Evolutionary conservation across 495 filamentous ascomycete species (phyloP), one percentile per base, ranked within the genome.

Genomic region (Glutinoglossum americanum): DNA sequence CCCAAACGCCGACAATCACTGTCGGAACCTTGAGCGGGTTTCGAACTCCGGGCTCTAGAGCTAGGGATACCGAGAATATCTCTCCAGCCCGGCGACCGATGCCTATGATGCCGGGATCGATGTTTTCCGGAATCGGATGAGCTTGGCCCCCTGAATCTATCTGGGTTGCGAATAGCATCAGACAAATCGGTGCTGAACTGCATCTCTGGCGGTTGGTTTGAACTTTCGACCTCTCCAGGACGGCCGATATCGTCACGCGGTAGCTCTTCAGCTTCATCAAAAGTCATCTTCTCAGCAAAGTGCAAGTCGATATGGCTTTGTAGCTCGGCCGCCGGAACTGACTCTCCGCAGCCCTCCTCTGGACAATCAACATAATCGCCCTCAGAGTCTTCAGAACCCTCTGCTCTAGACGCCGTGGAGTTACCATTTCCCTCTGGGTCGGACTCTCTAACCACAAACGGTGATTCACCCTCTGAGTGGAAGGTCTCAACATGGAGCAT

Each of bases 301-400:
- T 94, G 88, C 53, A 89, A 69, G 64, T 89, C 83, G 39, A 88
- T 68, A 65, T 93, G 88, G 35, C 74, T 78, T 26, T 83, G 76
- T 35, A 92, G 67, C 60, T 87, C 80, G 1, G 69, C 64, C 15
- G 76, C 65, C 30, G 76, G 68, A 48, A 90, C 67, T 19, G 73
- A 65, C 63, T 94, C 85, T 23, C 81, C 83, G 66, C 87, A 94
- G n/a, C 76, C 77, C 13, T 79, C 73, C 9, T 78, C 70, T 0
- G 83, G 79, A 62, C 89, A 94, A 53, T 80, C 72, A 45, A 80
- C 72, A 61, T 81, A 88, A 8, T 72, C 62, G 23, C 67, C 57
- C 27, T 76, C 68, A 8, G 67, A 63, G 35, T 68, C 66, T 39
- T 64, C 61, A 35, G 60, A 41, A 15, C 62, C 61, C 45, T 63